Base-by-base conservation (phyloP, 2,329 filamentous ascomycete species). In the Aureobasidium lini region DNA sequence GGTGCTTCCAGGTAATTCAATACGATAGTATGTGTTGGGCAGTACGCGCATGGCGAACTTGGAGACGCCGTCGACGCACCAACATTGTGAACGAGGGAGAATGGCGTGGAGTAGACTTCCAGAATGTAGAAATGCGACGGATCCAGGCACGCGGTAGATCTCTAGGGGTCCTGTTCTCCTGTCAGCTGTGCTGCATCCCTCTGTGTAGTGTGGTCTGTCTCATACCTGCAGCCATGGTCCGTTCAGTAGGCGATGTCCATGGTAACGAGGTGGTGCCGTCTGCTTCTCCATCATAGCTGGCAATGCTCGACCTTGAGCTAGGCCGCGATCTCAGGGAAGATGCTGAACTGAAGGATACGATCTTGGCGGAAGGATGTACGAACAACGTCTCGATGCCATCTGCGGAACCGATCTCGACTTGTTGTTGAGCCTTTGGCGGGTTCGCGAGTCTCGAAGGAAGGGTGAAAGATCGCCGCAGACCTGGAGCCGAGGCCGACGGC, bases 31-130 rank as follows among this genome's bases (percentile, higher is more conserved):
- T 44, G 88, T 87, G 32, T 92, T 87, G 46, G 87, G 84, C 23
- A 90, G 81, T 64, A 95, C 90, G 64, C 92, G 88, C 61, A 96
- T 76, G n/a, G 95, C 88, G 66, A 95, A 96, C 66, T 86, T 90
- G 42, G 87, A 87, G 59, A 86, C 82, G 60, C 90, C 88, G 71
- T 95, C 89, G 34, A 96, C 88, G 71, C 89, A 95, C 92, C 92
- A 96, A 70, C 89, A 95, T 73, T 96, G 91, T 61, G 90, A 95
- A 71, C 90, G 90, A 28, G 89, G 90, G 56, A 96, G 76, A 63
- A 96, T 94, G 10, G 92, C 88, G 67, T 94, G 89, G 16, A 96
- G 80, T 15, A 92, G 86, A 59, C 84, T 85, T 61, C 89, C 89
- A 64, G 90, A 95, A 72, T 88, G 93, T 9, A 96, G 79, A 68